Conservation (phyloP, 2,329 filamentous ascomycete species). For the Cadophora sp. region DNA sequence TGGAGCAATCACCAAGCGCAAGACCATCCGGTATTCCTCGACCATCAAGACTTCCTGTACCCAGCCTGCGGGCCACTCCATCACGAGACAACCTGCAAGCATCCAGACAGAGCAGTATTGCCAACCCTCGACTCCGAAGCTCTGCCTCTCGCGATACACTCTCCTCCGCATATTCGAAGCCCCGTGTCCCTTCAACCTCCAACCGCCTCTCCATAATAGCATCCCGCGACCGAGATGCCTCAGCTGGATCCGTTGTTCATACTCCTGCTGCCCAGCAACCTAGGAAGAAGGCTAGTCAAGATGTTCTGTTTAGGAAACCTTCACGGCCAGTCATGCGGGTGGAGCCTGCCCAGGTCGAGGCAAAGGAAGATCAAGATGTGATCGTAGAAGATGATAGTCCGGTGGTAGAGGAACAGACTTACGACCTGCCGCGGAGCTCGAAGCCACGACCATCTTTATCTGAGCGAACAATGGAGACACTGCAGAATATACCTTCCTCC, state of each 20-base stretch:
- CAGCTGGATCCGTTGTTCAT: conserved; percentile 27
- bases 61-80: conserved; percentile 53
- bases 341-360: conserved; percentile 11
- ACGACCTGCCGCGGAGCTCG: conserved; percentile 23
- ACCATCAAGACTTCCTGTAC: conserved; percentile 60
- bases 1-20: conserved; percentile 41
- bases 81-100: conserved; percentile 55
- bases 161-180: conserved; percentile 31
- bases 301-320: conserved; percentile 36
- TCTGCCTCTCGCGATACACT: conserved; percentile 37
- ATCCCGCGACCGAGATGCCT: conserved; percentile 27
- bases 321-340: conserved; percentile 28
- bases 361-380: conserved; percentile 21
- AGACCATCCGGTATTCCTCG: conserved; percentile 52
- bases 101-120: conserved; percentile 31
- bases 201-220: conserved; percentile 21
- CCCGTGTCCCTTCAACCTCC: conserved; percentile 29
- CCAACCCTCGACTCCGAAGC: conserved; percentile 41
- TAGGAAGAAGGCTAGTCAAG: conserved; percentile 33
- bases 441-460: conserved; percentile 65
- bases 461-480: conserved; percentile 85
- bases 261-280: conserved; percentile 26
- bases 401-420: conserved; percentile 28
- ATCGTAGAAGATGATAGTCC: conserved; percentile 27
- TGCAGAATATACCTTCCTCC: conserved; percentile 79